Conservation (phyloP, 2,329 filamentous ascomycete genomes). For the Talaromyces piceae region DNA sequence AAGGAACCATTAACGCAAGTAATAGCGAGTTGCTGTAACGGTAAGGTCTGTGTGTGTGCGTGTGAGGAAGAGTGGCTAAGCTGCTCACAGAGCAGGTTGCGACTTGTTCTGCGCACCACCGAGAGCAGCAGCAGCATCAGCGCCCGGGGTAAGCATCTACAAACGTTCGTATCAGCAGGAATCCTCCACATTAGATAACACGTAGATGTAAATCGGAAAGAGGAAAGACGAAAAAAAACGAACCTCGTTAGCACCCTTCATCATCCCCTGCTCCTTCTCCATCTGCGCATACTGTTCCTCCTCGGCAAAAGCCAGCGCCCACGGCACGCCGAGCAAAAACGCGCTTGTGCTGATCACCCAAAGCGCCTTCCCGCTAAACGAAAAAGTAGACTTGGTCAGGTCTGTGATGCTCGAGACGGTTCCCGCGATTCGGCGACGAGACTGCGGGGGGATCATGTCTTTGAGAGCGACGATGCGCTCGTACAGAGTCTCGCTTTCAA, state of each 20-base stretch:
- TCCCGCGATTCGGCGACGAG: slow-evolving; percentile 60
- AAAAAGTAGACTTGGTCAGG: slow-evolving; percentile 40
- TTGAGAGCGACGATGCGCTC: slow-evolving; percentile 66
- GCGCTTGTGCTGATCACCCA: slow-evolving; percentile 89
- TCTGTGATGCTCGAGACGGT: slow-evolving; percentile 42
- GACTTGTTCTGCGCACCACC: slow-evolving; percentile 7
- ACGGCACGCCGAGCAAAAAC: slow-evolving; percentile 84
- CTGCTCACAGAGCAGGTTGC: slow-evolving; percentile 9
- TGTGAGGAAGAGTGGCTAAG: too few relatives aligned
- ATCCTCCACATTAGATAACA: neutral
- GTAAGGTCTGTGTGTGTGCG: neutral
- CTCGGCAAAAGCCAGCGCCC: slow-evolving; percentile 85
- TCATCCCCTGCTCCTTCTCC: slow-evolving; percentile 96
- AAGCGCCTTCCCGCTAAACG: slow-evolving; percentile 73
- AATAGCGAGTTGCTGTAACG: neutral
- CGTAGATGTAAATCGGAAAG: neutral
- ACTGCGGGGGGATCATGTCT: slow-evolving; percentile 68
- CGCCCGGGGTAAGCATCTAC: slow-evolving; percentile 38
- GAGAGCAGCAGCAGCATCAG: slow-evolving; percentile 10
- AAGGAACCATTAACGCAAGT: neutral
- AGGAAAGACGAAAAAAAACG: slow-evolving; percentile 19
- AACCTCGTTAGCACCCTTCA: slow-evolving; percentile 79
- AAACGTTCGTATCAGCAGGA: slow-evolving; percentile 3
- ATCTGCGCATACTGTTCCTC: slow-evolving; percentile 96
- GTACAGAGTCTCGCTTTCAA: slow-evolving; percentile 53